Evolutionary conservation across 179 eudicot genomes (phyloP), one percentile per base, ranked within the genome.

Genomic region (Nepenthes alata): DNA sequence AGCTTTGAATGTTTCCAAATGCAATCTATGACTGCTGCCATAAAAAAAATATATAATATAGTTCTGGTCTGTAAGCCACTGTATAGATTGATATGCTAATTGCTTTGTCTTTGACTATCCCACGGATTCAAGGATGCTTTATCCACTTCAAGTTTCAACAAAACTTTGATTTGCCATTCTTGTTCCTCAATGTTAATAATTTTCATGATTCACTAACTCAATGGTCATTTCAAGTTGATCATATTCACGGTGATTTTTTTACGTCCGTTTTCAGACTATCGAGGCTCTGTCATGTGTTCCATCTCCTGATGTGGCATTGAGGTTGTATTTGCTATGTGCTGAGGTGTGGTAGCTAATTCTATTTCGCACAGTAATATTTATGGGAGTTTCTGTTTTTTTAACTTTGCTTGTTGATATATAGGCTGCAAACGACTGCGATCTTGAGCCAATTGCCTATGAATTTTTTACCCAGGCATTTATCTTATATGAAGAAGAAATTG

Each of bases 341-440:
- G 98, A 93, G 96, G 98, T 93, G 75, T 54, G 53, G 36, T 47
- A 51, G 63, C 64, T 58, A 45, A 2, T 14, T 4, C 11, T 51
- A 47, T 49, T 61, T 6, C 35, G n/a, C 58, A 45, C 14, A 13
- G 34, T 45, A 44, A 25, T 53, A 16, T 35, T 38, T 37, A 10
- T 37, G 52, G 3, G 9, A 61, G 54, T 35, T 39, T 35, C 37
- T 64, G 63, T 34, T 65, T 37, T 55, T 6, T 58, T 55, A 13
- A 65, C 47, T 13, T 10, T 47, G 35, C 5, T 47, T 34, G 12
- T 47, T 3, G 37, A 51, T 57, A 59, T 55, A 47, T 82, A 91
- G 97, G 96, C 91, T 60, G 96, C 97, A 63, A 84, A 84, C 78
- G 97, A 86, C 64, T 91, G 91, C 67, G 96, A 88, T 69, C 83